Evolutionary conservation across 257 asterid species (phyloP), one percentile per base, ranked within the genome.

Genomic region (Solanum ossicruentum): DNA sequence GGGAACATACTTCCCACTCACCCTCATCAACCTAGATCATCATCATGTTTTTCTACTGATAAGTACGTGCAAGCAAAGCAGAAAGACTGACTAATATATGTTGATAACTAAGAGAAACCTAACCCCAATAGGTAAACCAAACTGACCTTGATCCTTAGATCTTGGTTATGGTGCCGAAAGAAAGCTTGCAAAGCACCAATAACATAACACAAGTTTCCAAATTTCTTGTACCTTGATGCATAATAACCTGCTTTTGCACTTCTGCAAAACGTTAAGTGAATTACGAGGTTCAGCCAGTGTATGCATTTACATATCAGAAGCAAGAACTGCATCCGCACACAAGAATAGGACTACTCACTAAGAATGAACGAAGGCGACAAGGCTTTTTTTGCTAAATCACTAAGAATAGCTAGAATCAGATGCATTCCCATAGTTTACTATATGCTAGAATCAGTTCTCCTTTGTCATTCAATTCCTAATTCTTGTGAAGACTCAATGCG

Each of bases 221-320:
- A 95, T 84, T 90, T 93, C 91, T 94, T 94, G 95, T 95, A 95
- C 88, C 93, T 89, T 83, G 98, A 91, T 83, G 99, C 95, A 87
- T 91, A 90, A 84, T 92, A 94, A 87, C 99, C 99, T 65, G 99
- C 99, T 90, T 94, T 94, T 17, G 99, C 98, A 84, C 98, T 95
- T 92, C 98, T 95, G 90, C 87, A 85, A 65, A 84, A 82, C 82
- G 84, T 70, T 8, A 81, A 84, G 55, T 66, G 81, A 23, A 61
- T 51, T 15, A 60, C 54, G 3, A 36, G 32, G 28, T 21, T 79
- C 81, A 66, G 39, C 49, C 16, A 60, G 26, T 10, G 10, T 13
- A 61, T 57, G 60, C 26, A n/a, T 60, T 78, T 73, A 43, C 23
- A 51, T 6, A 21, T 77, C 65, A 49, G 81, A 75, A 26, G 63